Conservation (phyloP, 1,284 basidiomycete genomes). For the Waitea zeae region DNA sequence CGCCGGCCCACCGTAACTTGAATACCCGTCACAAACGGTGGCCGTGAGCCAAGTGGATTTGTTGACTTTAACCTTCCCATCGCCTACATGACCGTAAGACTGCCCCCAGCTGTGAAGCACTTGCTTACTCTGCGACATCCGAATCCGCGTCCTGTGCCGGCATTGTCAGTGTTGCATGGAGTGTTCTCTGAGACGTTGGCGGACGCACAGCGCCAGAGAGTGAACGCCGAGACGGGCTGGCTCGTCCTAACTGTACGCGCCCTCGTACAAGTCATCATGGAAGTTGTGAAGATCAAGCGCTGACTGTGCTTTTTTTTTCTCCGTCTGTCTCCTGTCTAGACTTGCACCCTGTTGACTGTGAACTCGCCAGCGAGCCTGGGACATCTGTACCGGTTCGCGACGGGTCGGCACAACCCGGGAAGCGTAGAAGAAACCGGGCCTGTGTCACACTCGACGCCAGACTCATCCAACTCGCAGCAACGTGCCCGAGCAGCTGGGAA, state of each 20-base stretch:
- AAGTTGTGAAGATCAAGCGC: slow-evolving; percentile 4
- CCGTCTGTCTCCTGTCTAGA: slow-evolving; percentile 21
- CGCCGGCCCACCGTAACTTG: too few relatives aligned
- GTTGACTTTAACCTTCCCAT: too few relatives aligned
- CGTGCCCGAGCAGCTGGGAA: too few relatives aligned
- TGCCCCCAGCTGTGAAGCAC: slow-evolving; percentile 43
- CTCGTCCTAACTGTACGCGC: slow-evolving; percentile 32
- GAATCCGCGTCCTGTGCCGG: slow-evolving; percentile 40
- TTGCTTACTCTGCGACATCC: slow-evolving; percentile 57
- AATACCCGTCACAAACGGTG: too few relatives aligned
- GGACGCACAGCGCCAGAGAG: slow-evolving; percentile 42
- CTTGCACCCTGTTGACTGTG: slow-evolving; percentile 67
- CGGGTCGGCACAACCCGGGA: too few relatives aligned
- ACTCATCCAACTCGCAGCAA: too few relatives aligned
- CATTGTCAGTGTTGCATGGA: slow-evolving; percentile 28
- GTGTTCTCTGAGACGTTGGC: slow-evolving; percentile 40
- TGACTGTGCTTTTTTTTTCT: too few relatives aligned
- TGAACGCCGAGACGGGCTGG: slow-evolving; percentile 69
- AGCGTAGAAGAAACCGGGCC: too few relatives aligned
- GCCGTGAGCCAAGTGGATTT: too few relatives aligned
- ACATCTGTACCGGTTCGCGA: slow-evolving; percentile 61
- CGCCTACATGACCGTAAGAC: too few relatives aligned
- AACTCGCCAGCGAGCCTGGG: slow-evolving; percentile 72
- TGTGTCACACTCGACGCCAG: too few relatives aligned
- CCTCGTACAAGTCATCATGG: not conserved